Evolutionary conservation across 352 stramenopile genomes (phyloP).

Genomic region (Phytophthora citrophthora): DNA sequence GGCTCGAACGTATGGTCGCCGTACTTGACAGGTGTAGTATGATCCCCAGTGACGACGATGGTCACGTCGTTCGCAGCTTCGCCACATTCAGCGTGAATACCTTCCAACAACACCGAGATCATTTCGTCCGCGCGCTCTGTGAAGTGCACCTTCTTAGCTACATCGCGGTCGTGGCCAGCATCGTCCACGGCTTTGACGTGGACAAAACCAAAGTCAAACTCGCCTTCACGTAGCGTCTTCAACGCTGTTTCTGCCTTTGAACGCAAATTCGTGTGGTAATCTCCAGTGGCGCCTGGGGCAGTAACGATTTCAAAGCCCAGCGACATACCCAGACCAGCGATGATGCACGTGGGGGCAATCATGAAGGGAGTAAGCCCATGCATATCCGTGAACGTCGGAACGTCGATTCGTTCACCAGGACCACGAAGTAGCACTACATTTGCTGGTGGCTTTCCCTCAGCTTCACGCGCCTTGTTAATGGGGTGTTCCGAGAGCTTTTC

Average conservation of each 20-base stretch:
- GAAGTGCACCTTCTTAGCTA: slow-evolving; percentile 87
- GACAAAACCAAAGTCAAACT: slow-evolving; percentile 85
- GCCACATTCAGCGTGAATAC: slow-evolving; percentile 48
- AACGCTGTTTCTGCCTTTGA: slow-evolving; percentile 84
- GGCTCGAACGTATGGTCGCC: slow-evolving; percentile 90
- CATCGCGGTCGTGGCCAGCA: slow-evolving; percentile 85
- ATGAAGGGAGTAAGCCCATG: slow-evolving; percentile 87
- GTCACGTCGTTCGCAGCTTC: slow-evolving; percentile 60
- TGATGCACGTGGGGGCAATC: slow-evolving; percentile 91
- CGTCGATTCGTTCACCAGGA: slow-evolving; percentile 85
- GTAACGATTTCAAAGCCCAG: slow-evolving; percentile 79
- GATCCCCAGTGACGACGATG: slow-evolving; percentile 88
- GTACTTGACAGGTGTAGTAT: slow-evolving; percentile 88
- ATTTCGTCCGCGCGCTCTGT: slow-evolving; percentile 88
- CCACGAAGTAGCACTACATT: slow-evolving; percentile 89
- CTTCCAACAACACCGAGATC: slow-evolving; percentile 64
- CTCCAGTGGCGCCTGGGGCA: slow-evolving; percentile 76
- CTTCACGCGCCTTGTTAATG: slow-evolving; percentile 73
- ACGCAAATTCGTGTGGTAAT: slow-evolving; percentile 86
- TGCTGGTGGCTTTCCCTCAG: slow-evolving; percentile 62
- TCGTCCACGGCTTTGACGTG: slow-evolving; percentile 90
- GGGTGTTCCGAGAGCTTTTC: slow-evolving; percentile 66
- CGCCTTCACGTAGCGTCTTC: slow-evolving; percentile 36
- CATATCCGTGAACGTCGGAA: slow-evolving; percentile 81
- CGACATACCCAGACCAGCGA: slow-evolving; percentile 87